Percentiles rank a stretch among this genome's conserved stretches.
Conservation (phyloP, 2,329 filamentous ascomycete species). For the Colletotrichum gigasporum region DNA sequence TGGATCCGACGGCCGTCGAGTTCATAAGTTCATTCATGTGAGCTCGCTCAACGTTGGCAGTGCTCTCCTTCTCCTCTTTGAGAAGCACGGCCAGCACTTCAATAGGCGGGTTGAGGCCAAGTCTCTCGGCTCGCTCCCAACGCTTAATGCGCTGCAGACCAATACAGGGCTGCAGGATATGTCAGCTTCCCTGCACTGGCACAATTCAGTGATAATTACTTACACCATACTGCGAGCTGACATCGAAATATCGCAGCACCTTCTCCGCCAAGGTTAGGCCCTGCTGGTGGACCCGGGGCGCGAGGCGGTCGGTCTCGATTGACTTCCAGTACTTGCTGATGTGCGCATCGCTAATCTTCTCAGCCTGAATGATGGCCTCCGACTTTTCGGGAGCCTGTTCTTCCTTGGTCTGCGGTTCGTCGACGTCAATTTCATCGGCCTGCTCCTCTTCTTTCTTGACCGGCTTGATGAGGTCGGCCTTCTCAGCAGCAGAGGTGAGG, state of each 20-base stretch:
- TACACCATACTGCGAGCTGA: slow-evolving; percentile 91
- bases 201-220: slow-evolving; percentile 50
- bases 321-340: slow-evolving; percentile 81
- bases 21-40: slow-evolving; percentile 77
- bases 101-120: slow-evolving; percentile 88
- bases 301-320: slow-evolving; percentile 74
- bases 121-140: slow-evolving; percentile 84
- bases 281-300: slow-evolving; percentile 81
- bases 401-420: slow-evolving; percentile 36
- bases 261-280: slow-evolving; percentile 80
- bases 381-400: slow-evolving; percentile 52
- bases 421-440: slow-evolving; percentile 34
- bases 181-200: not conserved
- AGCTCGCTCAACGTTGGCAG: slow-evolving; percentile 68
- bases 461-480: slow-evolving; percentile 33
- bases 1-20: slow-evolving; percentile 52
- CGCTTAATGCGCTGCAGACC: slow-evolving; percentile 83
- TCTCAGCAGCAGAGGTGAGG: slow-evolving; percentile 40
- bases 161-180: slow-evolving; percentile 76
- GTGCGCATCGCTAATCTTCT: slow-evolving; percentile 72
- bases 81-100: slow-evolving; percentile 89
- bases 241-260: slow-evolving; percentile 90
- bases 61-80: slow-evolving; percentile 70
- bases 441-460: slow-evolving; percentile 33
- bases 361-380: slow-evolving; percentile 65